Percentiles rank a stretch among this genome's conserved stretches.
Conservation (phyloP, 2,329 filamentous ascomycete genomes). For the Moelleriella libera region DNA sequence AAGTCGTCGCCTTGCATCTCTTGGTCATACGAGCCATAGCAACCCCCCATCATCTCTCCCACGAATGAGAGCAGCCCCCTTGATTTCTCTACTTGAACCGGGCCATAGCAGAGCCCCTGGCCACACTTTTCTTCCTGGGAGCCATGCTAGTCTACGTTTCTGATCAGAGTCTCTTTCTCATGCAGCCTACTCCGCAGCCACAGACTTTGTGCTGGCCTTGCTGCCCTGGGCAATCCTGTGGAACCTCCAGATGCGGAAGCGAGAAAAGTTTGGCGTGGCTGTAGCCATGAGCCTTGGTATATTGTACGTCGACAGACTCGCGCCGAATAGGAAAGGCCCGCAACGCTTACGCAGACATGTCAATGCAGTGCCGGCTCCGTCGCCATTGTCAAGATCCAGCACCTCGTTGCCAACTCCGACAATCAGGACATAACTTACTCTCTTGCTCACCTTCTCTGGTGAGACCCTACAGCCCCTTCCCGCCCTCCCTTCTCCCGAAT, state of each 20-base stretch:
- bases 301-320: slow-evolving; percentile 1
- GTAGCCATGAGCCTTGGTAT: slow-evolving; percentile 5
- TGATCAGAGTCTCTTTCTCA: neutral
- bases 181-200: slow-evolving; percentile 4
- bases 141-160: no score
- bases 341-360: neutral
- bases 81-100: no score
- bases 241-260: slow-evolving; percentile 4
- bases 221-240: slow-evolving; percentile 4
- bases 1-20: neutral
- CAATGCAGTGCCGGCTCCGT: slow-evolving; percentile 2
- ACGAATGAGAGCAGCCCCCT: no score
- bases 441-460: slow-evolving; percentile 3
- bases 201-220: slow-evolving; percentile 3
- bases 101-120: no score
- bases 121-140: no score
- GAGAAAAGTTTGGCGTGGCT: slow-evolving; percentile 4
- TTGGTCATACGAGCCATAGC: neutral
- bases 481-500: no score
- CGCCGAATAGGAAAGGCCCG: no score
- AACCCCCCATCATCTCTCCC: neutral
- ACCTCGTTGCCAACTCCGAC: slow-evolving; percentile 3
- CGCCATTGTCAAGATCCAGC: slow-evolving; percentile 4
- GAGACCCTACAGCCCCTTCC: neutral
- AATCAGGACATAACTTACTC: slow-evolving; percentile 4